Percentiles rank a stretch among this genome's conserved stretches.
phyloP scores from a whole-genome alignment of 441 rosid species.

The Mallotus japonicus region DNA sequence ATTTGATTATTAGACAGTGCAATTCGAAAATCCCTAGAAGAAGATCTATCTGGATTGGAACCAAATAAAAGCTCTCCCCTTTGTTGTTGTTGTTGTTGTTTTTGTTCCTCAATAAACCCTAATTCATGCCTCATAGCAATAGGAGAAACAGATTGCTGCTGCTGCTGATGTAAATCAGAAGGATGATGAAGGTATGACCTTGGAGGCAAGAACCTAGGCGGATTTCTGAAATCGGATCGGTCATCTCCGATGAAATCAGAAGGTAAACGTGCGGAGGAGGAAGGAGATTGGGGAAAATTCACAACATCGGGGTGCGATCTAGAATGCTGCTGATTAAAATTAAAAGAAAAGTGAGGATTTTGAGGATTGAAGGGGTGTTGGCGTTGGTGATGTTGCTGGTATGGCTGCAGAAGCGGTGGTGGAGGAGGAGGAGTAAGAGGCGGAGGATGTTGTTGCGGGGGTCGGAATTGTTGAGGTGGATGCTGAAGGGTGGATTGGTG shows the following conservation, averaged over 20 bases:
- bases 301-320: slow-evolving; percentile 26
- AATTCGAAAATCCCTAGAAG: slow-evolving; percentile 38
- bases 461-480: neutral
- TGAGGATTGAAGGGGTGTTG: slow-evolving; percentile 30
- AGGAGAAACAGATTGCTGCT: slow-evolving; percentile 37
- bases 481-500: neutral
- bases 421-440: neutral
- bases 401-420: neutral
- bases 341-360: slow-evolving; percentile 31
- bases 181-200: neutral
- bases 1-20: slow-evolving; percentile 20
- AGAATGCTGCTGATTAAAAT: neutral
- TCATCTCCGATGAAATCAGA: slow-evolving; percentile 17
- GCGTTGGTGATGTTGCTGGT: neutral
- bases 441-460: neutral
- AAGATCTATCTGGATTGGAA: slow-evolving; percentile 40
- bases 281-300: slow-evolving; percentile 25
- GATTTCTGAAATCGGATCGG: slow-evolving; percentile 16
- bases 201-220: neutral
- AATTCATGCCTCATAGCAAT: slow-evolving; percentile 41
- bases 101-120: slow-evolving; percentile 24
- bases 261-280: slow-evolving; percentile 5
- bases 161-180: slow-evolving; percentile 29
- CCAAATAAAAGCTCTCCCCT: slow-evolving; percentile 24
- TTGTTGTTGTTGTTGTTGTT: neutral